Conservation (phyloP, 306 rosid species). For the Hippophae gyantsensis region DNA sequence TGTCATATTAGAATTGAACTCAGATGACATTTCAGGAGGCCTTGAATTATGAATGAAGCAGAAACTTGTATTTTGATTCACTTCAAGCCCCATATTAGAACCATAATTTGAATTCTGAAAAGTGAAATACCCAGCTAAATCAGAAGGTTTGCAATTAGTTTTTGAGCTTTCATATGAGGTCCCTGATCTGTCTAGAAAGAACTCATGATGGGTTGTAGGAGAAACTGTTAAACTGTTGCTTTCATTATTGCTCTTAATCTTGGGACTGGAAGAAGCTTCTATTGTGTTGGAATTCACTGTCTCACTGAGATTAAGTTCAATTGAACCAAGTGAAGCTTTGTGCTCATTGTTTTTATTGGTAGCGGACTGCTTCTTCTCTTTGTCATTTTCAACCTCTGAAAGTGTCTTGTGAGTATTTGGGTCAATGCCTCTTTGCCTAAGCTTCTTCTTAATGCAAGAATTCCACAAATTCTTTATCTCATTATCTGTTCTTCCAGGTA, state of each 20-base stretch:
- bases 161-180: constrained; percentile 29
- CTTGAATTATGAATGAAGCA: constrained; percentile 39
- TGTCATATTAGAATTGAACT: constrained; percentile 23
- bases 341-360: constrained; percentile 25
- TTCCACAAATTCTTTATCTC: constrained; percentile 85
- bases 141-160: constrained; percentile 40
- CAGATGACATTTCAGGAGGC: constrained; percentile 33
- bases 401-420: constrained; percentile 68
- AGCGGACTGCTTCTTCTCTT: constrained; percentile 19
- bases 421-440: constrained; percentile 70
- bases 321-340: constrained; percentile 30
- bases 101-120: constrained; percentile 39
- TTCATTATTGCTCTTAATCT: constrained; percentile 10
- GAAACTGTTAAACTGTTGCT: too few species aligned
- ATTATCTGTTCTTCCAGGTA: constrained; percentile 84
- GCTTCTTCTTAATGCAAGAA: constrained; percentile 75
- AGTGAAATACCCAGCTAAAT: constrained; percentile 42
- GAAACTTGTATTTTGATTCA: constrained; percentile 33
- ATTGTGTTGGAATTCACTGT: constrained; percentile 23
- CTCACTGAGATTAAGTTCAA: constrained; percentile 32
- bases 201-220: constrained; percentile 43
- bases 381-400: constrained; percentile 26
- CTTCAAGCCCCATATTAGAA: constrained; percentile 28
- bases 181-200: constrained; percentile 39
- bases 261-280: constrained; percentile 32